Base-by-base conservation (phyloP, 2,329 filamentous ascomycete genomes). In the Penicillium decumbens region DNA sequence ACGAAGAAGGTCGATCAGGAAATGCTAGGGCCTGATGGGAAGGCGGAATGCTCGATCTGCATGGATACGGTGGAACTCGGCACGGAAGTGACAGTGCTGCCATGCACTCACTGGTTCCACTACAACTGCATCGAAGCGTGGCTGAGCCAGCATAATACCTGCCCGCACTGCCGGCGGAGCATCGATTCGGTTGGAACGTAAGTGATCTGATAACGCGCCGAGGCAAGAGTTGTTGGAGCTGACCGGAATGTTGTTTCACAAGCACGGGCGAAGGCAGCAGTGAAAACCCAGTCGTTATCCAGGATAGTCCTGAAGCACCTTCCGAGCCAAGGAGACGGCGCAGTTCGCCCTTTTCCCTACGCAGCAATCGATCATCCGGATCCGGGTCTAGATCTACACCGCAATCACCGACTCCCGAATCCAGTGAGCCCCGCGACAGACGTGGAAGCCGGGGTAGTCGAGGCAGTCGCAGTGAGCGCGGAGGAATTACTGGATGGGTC, bases 61-160 rank as follows among this genome's bases (percentile, higher is more conserved):
- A 95, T 97, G 75, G 90, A 96, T 47, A 81, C 88, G 25, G 85
- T 95, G 54, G 78, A 81, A 24, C 65, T 87, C 30, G 87, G 83
- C 9, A 83, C 88, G 27, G 83, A 88, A 65, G 88, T 92, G 4
- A 81, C 87, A 0, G 79, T 85, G 40, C 72, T 98, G 43, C 90
- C 90, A 0, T 98, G 93, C 72, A 86, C 83, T 51, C 93, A 98
- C 65, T 95, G 89, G 89, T 97, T 95, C 67, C 92, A 96, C 64
- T 84, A 85, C 50, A 76, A 81, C 24, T 97, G 92, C 62, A 87
- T 93, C 29, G 79, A 83, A 23, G 77, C 87, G 43, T 97, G 92
- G 92, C 73, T 97, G 44, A 82, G 80, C 61, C 88, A 95, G 69
- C 91, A 96, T 69, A 90, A 96, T 62, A 95, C 91, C 0, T 97